These are phyloP conservation scores for Colletotrichum somersetense DNA, from an alignment of 2,329 filamentous ascomycete genomes.

Conservation along the genomic window DNA sequence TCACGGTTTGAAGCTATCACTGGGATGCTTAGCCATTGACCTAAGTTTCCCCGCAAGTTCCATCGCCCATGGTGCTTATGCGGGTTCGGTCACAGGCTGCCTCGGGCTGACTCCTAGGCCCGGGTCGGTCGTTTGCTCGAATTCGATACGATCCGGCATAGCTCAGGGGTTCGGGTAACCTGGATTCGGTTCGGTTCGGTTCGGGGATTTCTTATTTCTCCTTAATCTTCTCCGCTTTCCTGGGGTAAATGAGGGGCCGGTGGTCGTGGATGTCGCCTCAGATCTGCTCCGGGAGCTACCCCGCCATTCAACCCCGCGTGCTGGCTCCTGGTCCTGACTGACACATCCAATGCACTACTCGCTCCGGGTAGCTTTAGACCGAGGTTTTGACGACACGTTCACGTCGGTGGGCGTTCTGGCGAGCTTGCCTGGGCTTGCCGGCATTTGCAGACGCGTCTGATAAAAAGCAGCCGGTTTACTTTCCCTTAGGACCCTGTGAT, in stretches of 20 bases:
- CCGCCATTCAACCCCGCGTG: slow-evolving; percentile 12
- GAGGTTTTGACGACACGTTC: neutral
- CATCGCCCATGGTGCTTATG: neutral
- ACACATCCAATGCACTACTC: neutral
- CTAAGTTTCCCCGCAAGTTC: neutral
- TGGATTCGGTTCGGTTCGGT: slow-evolving; percentile 30
- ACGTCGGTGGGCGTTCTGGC: neutral
- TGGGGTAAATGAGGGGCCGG: slow-evolving; percentile 21
- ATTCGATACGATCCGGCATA: neutral
- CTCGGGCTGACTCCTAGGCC: slow-evolving; percentile 1
- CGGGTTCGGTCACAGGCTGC: too few species aligned
- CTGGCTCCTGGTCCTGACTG: neutral
- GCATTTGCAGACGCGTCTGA: slow-evolving; percentile 2
- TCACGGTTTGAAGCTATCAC: neutral
- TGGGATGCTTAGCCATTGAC: neutral
- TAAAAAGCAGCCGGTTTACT: slow-evolving; percentile 22
- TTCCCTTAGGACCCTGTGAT: neutral
- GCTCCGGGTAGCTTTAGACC: slow-evolving; percentile 17
- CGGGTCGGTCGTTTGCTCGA: slow-evolving; percentile 2
- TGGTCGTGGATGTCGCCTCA: neutral
- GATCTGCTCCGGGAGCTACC: slow-evolving; percentile 8
- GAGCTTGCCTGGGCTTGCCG: neutral
- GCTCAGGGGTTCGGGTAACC: neutral
- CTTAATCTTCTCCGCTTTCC: neutral
- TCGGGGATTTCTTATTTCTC: neutral